Evolutionary conservation across 371 early-diverging fungal species (phyloP), one percentile per base, ranked within the genome.

Genomic region (Massospora cicadina): DNA sequence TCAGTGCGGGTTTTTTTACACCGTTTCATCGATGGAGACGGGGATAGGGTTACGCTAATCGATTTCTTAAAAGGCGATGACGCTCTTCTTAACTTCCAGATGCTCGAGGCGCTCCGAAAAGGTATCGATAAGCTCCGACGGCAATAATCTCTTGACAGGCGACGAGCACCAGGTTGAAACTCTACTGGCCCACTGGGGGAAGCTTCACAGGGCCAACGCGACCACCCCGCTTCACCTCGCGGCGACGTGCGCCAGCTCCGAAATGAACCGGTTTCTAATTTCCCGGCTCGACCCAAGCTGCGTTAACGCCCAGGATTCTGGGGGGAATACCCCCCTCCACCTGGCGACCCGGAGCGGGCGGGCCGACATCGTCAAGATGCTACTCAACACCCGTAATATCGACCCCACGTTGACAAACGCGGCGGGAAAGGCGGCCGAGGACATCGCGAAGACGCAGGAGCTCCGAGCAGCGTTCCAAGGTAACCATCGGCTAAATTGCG

Each of bases 321-420:
- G 75, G 21, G 85, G 85, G 12, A 78, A 77, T 66, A 85, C 85
- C 0, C 76, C 81, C 21, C 70, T 85, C 29, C 85, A 85, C 63
- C 68, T 76, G 66, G 85, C 85, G 0, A 70, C 81, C 54, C 79
- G 78, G 67, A 71, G 76, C 53, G 77, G 79, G n/a, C 75, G 82
- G 30, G 68, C 69, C 10, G 83, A 80, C 33, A 75, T 82, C 10
- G 75, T 81, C 21, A 74, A 74, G 33, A 60, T 72, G 28, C 65
- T 84, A 30, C 68, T 81, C 26, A 67, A 72, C 32, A 71, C 71
- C 43, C 65, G 65, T 10, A 74, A 68, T 2, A 75, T 80, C n/a
- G 67, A 75, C 33, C 75, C 72, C 57, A 69, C 75, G 21, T 63
- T 83, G 21, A 64, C 67, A 24, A 75, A 79, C 59, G 66, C 72